Base-by-base conservation (phyloP, 495 filamentous ascomycete genomes). In the Amorphotheca resinae region DNA sequence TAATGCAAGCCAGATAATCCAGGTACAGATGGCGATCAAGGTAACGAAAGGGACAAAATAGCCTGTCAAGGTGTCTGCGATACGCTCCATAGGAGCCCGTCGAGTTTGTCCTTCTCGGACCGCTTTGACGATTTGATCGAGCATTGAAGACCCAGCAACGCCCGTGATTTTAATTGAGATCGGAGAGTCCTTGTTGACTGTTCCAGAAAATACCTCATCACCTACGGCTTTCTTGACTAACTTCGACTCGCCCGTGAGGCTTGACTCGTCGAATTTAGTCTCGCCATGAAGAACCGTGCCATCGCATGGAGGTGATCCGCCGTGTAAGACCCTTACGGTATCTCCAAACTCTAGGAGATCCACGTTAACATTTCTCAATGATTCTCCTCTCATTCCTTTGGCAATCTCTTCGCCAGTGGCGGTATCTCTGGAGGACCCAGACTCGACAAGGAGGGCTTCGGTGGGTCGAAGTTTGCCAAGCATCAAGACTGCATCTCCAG, bases 31-130 rank as follows among this genome's bases (percentile, higher is more conserved):
- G 6, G 86, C 87, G 40, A 93, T 66, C 6, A 84, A 61, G 2
- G 81, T 87, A 26, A 95, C 80, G 36, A 79, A 68, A 2, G 88
- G 88, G 9, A 94, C 88, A 42, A 95, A 95, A 54, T 93, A 87
- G n/a, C 76, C 75, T 16, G 86, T 93, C 44, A 95, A 64, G 1
- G 79, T 55, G 56, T 94, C 87, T 1, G 88, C 89, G 11, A 89
- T 65, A 38, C 82, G 68, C 56, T 95, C 87, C 35, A 95, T 74
- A 0, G 87, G 88, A 1, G 89, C 88, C 22, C 82, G 77, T 50
- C 76, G 77, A n/a, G 82, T 82, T 59, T 94, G 89, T 2, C 88
- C 89, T 61, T 95, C 87, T 2, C 88, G 79, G 7, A 95, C 86
- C 17, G 86, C 83, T 14, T 74, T 67, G 44, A 95, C 84, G 51